Evolutionary conservation across 164 flowering plant genomes (phyloP).

Genomic region (Macadamia integrifolia): DNA sequence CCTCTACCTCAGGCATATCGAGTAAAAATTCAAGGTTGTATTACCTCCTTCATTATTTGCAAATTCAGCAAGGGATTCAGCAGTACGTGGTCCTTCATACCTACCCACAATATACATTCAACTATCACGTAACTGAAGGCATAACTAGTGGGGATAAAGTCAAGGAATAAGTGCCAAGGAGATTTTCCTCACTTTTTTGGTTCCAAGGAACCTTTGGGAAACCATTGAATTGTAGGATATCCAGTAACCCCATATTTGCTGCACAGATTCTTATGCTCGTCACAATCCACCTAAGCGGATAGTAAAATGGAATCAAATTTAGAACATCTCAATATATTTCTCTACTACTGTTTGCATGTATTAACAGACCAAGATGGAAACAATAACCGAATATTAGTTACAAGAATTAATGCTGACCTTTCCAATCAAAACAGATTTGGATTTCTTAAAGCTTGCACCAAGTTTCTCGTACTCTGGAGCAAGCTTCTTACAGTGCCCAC

Average conservation of each 20-base stretch:
- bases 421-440: slow-evolving; percentile 88
- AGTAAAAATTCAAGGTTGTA: no score
- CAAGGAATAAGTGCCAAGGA: not conserved
- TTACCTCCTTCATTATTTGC: slow-evolving; percentile 88
- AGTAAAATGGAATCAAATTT: not conserved
- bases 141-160: no score
- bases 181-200: slow-evolving; percentile 66
- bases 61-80: slow-evolving; percentile 84
- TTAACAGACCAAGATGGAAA: no score
- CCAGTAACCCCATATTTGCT: slow-evolving; percentile 80
- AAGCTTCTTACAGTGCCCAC: slow-evolving; percentile 99
- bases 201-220: slow-evolving; percentile 86
- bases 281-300: slow-evolving; percentile 79
- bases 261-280: slow-evolving; percentile 82
- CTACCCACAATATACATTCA: slow-evolving; percentile 23
- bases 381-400: not conserved
- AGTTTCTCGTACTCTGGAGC: slow-evolving; percentile 98
- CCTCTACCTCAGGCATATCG: no score
- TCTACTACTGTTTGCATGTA: no score
- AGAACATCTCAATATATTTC: no score
- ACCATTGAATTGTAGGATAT: slow-evolving; percentile 95
- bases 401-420: slow-evolving; percentile 41
- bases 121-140: slow-evolving; percentile 3
- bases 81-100: slow-evolving; percentile 88
- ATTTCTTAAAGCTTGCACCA: slow-evolving; percentile 80